Conservation (phyloP, 257 asterid genomes). For the Cordia subcordata region DNA sequence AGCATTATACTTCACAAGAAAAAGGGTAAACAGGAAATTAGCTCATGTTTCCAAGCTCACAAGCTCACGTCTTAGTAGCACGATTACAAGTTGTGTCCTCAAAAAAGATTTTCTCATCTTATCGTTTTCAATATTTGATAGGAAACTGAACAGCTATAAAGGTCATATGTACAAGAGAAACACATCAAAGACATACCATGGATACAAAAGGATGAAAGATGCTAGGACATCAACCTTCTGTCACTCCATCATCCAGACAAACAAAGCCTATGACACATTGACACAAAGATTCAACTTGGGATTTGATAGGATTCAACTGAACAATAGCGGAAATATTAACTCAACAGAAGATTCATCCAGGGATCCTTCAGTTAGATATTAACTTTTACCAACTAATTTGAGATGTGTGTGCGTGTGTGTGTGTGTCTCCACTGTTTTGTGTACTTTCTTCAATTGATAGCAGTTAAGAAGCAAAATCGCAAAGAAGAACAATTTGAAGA, state of each 20-base stretch:
- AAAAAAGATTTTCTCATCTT: too few relatives aligned
- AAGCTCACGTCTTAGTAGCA: background rate
- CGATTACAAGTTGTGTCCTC: background rate
- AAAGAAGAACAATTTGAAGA: too few relatives aligned
- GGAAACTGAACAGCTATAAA: background rate
- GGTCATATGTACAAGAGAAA: conserved; percentile 9
- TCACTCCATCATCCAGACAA: background rate
- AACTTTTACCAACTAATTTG: background rate
- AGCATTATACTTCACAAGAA: too few relatives aligned
- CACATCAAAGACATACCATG: background rate
- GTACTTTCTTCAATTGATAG: too few relatives aligned
- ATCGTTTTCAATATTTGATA: background rate
- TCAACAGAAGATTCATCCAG: too few relatives aligned
- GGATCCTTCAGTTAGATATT: too few relatives aligned
- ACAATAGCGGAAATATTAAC: too few relatives aligned
- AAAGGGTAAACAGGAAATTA: too few relatives aligned
- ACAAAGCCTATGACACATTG: background rate
- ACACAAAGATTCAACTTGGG: background rate
- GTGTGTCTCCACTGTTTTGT: too few relatives aligned
- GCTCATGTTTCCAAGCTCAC: too few relatives aligned
- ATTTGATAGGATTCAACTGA: too few relatives aligned
- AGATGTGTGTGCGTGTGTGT: background rate
- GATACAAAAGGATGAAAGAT: background rate
- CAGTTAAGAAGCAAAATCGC: too few relatives aligned
- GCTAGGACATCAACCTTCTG: background rate